A percentile compares a stretch with the other conserved stretches of the same genome.
Conservation (phyloP, 1,284 basidiomycete species). For the Ceratobasidium sp. region DNA sequence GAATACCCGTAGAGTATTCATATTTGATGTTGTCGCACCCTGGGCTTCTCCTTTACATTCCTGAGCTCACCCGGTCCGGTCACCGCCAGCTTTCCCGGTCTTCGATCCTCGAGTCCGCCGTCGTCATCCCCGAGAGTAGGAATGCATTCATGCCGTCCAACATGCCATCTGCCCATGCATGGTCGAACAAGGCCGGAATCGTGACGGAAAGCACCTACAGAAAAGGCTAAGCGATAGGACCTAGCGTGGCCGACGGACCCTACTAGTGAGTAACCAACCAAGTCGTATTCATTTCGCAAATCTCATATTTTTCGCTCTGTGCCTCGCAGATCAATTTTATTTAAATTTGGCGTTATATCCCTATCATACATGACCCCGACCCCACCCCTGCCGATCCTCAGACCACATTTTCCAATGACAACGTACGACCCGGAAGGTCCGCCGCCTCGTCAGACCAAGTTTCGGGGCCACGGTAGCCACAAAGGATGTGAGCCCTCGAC, state of each 20-base stretch:
- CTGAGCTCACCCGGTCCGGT: too few relatives aligned
- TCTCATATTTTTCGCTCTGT: background rate
- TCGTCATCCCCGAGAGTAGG: too few relatives aligned
- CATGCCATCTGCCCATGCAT: background rate
- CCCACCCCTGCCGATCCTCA: background rate
- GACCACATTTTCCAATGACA: background rate
- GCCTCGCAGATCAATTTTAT: background rate
- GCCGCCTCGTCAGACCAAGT: background rate
- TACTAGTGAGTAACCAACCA: background rate
- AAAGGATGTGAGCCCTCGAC: constrained; percentile 29
- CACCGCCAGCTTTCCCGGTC: too few relatives aligned
- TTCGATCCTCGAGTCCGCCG: too few relatives aligned
- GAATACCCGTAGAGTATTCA: too few relatives aligned
- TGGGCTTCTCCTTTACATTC: too few relatives aligned
- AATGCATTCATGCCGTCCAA: too few relatives aligned
- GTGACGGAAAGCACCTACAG: background rate
- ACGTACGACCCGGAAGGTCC: background rate
- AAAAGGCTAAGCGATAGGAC: background rate
- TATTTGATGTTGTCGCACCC: too few relatives aligned
- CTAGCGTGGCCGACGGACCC: background rate
- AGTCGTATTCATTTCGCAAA: background rate
- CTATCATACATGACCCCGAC: background rate
- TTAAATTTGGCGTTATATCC: background rate
- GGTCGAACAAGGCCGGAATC: background rate
- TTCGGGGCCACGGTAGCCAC: constrained; percentile 14